Percentiles rank a stretch among this genome's conserved stretches.
phyloP scores from a whole-genome alignment of 2,329 filamentous ascomycete genomes.

The Colletotrichum brevisporum region DNA sequence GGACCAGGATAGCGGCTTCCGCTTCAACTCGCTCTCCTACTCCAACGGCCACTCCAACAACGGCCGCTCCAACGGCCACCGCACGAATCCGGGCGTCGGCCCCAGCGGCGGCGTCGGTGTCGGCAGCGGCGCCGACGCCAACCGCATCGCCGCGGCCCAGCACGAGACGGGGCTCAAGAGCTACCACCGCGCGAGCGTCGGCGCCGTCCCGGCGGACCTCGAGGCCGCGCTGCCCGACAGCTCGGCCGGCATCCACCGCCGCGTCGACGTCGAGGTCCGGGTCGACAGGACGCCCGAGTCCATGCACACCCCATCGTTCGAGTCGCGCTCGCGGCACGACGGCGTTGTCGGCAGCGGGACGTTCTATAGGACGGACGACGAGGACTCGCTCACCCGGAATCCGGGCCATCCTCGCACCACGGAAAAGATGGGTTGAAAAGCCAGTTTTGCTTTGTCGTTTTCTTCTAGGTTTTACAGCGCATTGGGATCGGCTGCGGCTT shows the following conservation, averaged over 20 bases:
- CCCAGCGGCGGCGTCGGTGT: neutral
- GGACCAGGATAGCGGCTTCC: constrained; percentile 27
- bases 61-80: constrained; percentile 7
- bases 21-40: constrained; percentile 36
- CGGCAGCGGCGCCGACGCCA: neutral
- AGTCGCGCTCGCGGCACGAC: constrained; percentile 6
- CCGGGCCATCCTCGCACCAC: constrained; percentile 5
- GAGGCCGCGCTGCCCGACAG: neutral
- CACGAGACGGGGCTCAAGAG: constrained; percentile 24
- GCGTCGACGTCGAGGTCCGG: constrained; percentile 28
- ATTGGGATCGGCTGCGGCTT: too few species aligned
- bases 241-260: constrained; percentile 14
- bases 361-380: constrained; percentile 30
- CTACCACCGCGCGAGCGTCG: constrained; percentile 20
- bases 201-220: neutral
- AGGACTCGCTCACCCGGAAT: constrained; percentile 30
- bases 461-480: neutral
- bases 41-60: constrained; percentile 5
- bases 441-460: neutral
- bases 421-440: constrained; percentile 7
- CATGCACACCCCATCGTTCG: neutral
- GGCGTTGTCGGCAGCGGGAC: constrained; percentile 12
- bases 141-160: neutral
- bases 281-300: constrained; percentile 14
- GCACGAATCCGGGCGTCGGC: neutral